These are phyloP conservation scores for Tothia fuscella DNA, from an alignment of 2,329 filamentous ascomycete genomes.

Conservation along the genomic window DNA sequence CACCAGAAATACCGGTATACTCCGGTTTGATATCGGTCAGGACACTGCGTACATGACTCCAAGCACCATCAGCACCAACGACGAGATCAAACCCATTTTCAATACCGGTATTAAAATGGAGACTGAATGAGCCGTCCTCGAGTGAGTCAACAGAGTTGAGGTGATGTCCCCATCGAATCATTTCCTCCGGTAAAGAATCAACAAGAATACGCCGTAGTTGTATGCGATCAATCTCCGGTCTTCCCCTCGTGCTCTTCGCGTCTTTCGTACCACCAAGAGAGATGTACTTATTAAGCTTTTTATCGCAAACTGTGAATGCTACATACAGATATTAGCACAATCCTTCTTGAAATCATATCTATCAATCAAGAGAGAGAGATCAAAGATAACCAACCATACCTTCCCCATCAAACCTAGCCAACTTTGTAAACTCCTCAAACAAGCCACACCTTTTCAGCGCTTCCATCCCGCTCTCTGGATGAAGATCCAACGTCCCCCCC, in stretches of 20 bases:
- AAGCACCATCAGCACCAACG: conserved; percentile 38
- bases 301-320: conserved; percentile 6
- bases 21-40: conserved; percentile 23
- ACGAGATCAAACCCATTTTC: conserved; percentile 31
- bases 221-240: conserved; percentile 31
- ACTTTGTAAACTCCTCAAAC: conserved; percentile 17
- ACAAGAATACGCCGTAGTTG: conserved; percentile 26
- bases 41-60: conserved; percentile 26
- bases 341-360: too few relatives aligned
- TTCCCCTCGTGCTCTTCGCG: conserved; percentile 3
- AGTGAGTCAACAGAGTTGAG: conserved; percentile 13
- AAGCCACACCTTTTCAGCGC: conserved; percentile 21
- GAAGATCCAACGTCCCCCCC: conserved; percentile 22
- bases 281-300: conserved; percentile 6
- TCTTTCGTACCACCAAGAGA: conserved; percentile 7
- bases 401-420: conserved; percentile 19
- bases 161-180: conserved; percentile 22
- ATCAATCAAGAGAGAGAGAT: too few relatives aligned
- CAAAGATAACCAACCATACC: too few relatives aligned
- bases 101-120: neutral
- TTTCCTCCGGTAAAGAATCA: conserved; percentile 21
- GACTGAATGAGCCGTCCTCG: neutral
- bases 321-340: too few relatives aligned
- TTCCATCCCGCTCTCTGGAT: conserved; percentile 18
- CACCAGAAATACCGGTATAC: conserved; percentile 29